Conservation (phyloP, 129 eudicot genomes). For the Centella asiatica region DNA sequence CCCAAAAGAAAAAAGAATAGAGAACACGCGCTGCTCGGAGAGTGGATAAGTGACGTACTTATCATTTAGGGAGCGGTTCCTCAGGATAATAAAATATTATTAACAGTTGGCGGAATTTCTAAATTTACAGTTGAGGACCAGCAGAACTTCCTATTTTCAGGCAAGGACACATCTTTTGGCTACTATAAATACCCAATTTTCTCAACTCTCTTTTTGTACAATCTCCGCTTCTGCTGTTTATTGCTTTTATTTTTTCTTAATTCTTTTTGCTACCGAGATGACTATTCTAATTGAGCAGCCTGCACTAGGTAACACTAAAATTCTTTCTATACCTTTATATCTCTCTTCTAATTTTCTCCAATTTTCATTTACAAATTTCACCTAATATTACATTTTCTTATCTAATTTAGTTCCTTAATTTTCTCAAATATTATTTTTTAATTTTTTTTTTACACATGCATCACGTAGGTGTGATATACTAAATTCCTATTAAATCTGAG, state of each 20-base stretch:
- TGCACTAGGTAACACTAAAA: constrained; percentile 31
- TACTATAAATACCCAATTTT: constrained; percentile 34
- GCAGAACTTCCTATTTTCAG: constrained; percentile 27
- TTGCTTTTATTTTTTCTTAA: too few relatives aligned
- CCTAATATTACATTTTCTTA: too few relatives aligned
- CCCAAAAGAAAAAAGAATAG: background rate
- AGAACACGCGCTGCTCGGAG: constrained; percentile 16
- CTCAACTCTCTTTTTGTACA: background rate
- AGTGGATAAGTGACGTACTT: constrained; percentile 5
- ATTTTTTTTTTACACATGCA: too few relatives aligned
- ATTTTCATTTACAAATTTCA: background rate
- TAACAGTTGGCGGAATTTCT: constrained; percentile 19
- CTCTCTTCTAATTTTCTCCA: background rate
- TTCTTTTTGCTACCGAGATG: constrained; percentile 26
- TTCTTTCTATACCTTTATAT: too few relatives aligned
- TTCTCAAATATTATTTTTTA: too few relatives aligned
- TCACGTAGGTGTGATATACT: too few relatives aligned
- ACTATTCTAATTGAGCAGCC: constrained; percentile 59
- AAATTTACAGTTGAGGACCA: constrained; percentile 42
- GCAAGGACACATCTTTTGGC: constrained; percentile 30
- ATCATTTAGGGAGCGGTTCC: constrained; percentile 6
- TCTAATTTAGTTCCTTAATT: too few relatives aligned
- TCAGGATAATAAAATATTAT: background rate
- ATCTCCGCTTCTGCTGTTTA: background rate
- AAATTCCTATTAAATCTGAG: too few relatives aligned